Base-by-base conservation (phyloP, 108 stramenopile genomes). In the Fistulifera pelliculosa region DNA sequence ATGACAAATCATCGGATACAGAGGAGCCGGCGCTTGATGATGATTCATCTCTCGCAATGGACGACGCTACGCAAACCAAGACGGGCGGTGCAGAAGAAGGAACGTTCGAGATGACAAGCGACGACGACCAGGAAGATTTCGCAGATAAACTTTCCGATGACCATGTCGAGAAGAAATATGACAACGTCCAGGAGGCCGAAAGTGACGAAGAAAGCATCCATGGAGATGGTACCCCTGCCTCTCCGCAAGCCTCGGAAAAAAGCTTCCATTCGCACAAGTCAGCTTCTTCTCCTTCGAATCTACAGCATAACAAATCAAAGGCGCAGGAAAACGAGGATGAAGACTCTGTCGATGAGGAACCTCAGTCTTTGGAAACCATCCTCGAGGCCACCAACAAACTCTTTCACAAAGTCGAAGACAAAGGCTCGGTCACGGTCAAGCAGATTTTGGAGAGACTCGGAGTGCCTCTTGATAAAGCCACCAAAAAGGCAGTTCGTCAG, bases 321-420 rank as follows among this genome's bases (percentile, higher is more conserved):
- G 31, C n/a, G 5, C n/a, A 54, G 11, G 54, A 38, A 54, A 47
- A 41, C 27, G 42, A 62, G 12, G 51, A 38, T 23, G 51, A 62
- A 1, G 3, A 3, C 8, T 35, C 31, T 3, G 25, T 44, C 18
- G 42, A 42, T 18, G 42, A 57, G 7, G 56, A 57, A n/a, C 42
- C 41, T 8, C 17, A 7, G 18, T 50, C 59, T 5, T 40, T 13
- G n/a, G 39, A 53, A 27, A 15, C 4, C 26, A 55, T 56, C 24
- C 14, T 63, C 5, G 16, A 18, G 8, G 38, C 52, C 31, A 63
- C 52, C 0, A 61, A 70, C 28, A 19, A 38, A 3, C 39, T 70
- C 6, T 70, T 58, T 63, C 50, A 39, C 17, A 10, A 63, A 10
- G 48, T 44, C 19, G 69, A 65, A 19, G 56, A 63, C 51, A 63